Evolutionary conservation across 2,329 filamentous ascomycete genomes (phyloP).

Genomic region (Clarireedia paspali): DNA sequence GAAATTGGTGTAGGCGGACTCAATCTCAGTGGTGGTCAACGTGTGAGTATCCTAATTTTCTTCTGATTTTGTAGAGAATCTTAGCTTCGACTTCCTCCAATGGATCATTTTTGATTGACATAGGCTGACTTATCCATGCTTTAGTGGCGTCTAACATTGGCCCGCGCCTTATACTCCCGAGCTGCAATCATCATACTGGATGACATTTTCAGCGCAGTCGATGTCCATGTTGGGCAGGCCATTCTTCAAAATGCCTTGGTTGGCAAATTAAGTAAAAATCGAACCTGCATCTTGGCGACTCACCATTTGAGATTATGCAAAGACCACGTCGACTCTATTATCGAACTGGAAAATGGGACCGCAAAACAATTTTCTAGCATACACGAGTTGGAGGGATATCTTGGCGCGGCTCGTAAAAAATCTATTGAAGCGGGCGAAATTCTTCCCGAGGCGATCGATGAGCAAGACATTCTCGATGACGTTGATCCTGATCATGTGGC

Average conservation of each 20-base stretch:
- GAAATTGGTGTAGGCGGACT: conserved; percentile 78
- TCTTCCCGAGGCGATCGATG: no score
- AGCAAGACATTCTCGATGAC: no score
- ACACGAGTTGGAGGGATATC: conserved; percentile 8
- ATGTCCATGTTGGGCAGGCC: conserved; percentile 70
- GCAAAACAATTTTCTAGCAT: conserved; percentile 5
- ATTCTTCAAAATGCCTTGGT: conserved; percentile 68
- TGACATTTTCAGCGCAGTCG: conserved; percentile 72
- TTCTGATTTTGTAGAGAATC: no score
- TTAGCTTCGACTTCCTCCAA: no score
- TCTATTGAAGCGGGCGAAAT: not conserved
- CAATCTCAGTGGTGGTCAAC: conserved; percentile 74
- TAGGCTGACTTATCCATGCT: no score
- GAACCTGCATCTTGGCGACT: conserved; percentile 71
- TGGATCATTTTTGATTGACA: conserved; percentile 29
- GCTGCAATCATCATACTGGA: conserved; percentile 71
- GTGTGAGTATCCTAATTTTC: no score
- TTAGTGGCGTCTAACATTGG: conserved; percentile 68
- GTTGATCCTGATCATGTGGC: not conserved
- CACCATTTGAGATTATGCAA: conserved; percentile 69
- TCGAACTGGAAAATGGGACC: conserved; percentile 40
- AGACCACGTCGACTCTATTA: conserved; percentile 57
- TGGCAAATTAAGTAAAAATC: conserved; percentile 56
- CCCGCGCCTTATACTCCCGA: conserved; percentile 69
- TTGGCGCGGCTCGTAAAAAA: conserved; percentile 1